Evolutionary conservation across 129 eudicot genomes (phyloP), one percentile per base, ranked within the genome.

Genomic region (Arctium minus): DNA sequence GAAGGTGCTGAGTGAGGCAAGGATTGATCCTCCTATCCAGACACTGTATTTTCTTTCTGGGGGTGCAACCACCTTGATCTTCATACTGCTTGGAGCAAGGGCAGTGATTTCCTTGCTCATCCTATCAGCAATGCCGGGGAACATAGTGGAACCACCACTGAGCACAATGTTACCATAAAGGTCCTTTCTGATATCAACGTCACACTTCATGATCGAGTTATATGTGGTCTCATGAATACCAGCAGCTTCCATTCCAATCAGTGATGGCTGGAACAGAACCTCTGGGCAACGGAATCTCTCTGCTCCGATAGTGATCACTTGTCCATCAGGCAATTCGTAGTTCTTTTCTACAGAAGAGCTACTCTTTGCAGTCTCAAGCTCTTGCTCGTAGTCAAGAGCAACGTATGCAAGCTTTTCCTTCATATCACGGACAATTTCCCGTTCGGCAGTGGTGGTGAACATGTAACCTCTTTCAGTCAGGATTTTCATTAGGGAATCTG

Each of bases 391-490:
- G 91, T 90, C 94, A 3, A 92, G 89, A 10, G 96, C 97, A 12
- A 92, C 94, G 18, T 92, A 92, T 13, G 97, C 97, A 75, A 92
- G 94, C 77, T 92, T 92, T 42, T 92, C 94, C 86, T 92, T 92
- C 85, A 92, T 86, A 70, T 92, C 97, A 86, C 94, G 94, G 36
- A 92, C 97, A 90, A 92, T 92, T 90, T 92, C 97, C 89, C 94
- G 97, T 65, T 92, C 97, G 11, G 97, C 97, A 53, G 94, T 88
- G 83, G 97, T 92, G 86, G 97, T 92, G 89, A 92, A 92, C 97
- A 92, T 92, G 89, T 92, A 92, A 85, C 97, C 97, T 88, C 94
- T 92, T 56, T 92, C 94, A 1, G 97, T 92, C 78, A 92, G 86
- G 76, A 92, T 92, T 84, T 92, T 92, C 97, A 92, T 92, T 65